Evolutionary conservation across 805 yeast species (phyloP).

Genomic region (Candida vartiovaarae): DNA sequence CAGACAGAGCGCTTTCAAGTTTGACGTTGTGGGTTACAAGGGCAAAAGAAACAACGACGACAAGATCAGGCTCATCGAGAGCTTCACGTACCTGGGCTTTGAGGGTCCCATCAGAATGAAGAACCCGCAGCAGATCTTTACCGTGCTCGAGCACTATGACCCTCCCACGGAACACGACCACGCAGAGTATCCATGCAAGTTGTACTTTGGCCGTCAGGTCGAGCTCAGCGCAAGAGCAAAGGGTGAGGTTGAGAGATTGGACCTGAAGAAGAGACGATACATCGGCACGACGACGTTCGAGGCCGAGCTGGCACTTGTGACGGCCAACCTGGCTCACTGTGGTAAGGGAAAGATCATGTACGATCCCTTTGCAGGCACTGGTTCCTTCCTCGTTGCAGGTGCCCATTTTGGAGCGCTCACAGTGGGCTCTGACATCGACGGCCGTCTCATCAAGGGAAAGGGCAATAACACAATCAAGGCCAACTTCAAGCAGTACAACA

Average conservation of each 20-base stretch:
- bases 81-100: constrained; percentile 62
- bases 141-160: constrained; percentile 69
- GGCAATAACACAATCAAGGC: constrained; percentile 45
- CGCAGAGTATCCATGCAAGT: constrained; percentile 41
- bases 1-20: constrained; percentile 56
- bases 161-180: constrained; percentile 36
- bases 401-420: constrained; percentile 76
- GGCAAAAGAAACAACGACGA: constrained; percentile 50
- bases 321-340: constrained; percentile 82
- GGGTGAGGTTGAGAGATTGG: constrained; percentile 68
- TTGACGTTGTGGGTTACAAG: constrained; percentile 72
- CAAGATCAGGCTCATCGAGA: constrained; percentile 59
- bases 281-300: constrained; percentile 97
- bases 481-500: constrained; percentile 72
- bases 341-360: constrained; percentile 59
- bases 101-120: constrained; percentile 76
- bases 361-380: constrained; percentile 97
- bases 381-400: constrained; percentile 86
- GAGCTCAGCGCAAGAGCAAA: constrained; percentile 53
- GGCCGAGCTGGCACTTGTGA: constrained; percentile 81
- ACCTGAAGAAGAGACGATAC: constrained; percentile 72
- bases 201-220: constrained; percentile 75
- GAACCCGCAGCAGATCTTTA: constrained; percentile 61
- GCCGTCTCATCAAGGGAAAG: constrained; percentile 69
- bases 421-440: constrained; percentile 88